phyloP scores from a whole-genome alignment of 2,329 filamentous ascomycete species.

The Exophiala phaeomuriformis region DNA sequence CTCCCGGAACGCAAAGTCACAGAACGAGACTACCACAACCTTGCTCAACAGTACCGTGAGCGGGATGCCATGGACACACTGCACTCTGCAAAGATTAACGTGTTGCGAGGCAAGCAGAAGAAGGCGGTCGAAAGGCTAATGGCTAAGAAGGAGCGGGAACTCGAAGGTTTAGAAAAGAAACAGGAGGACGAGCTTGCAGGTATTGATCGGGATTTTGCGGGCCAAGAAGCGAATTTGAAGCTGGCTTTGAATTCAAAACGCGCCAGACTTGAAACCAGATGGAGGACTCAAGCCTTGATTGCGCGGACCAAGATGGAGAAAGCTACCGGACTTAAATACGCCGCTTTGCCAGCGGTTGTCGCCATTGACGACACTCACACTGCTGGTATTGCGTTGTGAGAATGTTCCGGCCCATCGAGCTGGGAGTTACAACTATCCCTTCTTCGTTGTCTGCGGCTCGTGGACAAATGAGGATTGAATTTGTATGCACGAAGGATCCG shows the following conservation, averaged over 20 bases:
- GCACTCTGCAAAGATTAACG: conserved; percentile 41
- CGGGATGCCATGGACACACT: conserved; percentile 39
- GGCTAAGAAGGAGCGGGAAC: conserved; percentile 35
- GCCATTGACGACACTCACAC: conserved; percentile 7
- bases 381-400: not conserved
- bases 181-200: conserved; percentile 31
- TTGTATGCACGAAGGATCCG: not conserved
- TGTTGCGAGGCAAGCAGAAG: conserved; percentile 42
- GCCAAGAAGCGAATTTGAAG: conserved; percentile 30
- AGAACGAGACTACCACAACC: conserved; percentile 37
- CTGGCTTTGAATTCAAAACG: conserved; percentile 34
- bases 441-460: not conserved
- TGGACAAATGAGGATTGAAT: not conserved
- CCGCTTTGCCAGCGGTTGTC: conserved; percentile 33
- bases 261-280: conserved; percentile 33
- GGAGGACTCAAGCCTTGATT: conserved; percentile 40
- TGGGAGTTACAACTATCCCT: not conserved
- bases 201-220: conserved; percentile 29
- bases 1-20: conserved; percentile 33
- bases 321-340: conserved; percentile 33
- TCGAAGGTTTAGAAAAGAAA: conserved; percentile 32
- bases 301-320: conserved; percentile 35
- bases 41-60: conserved; percentile 40
- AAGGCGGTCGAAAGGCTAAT: conserved; percentile 36
- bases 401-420: not conserved